Evolutionary conservation across 2,329 filamentous ascomycete genomes (phyloP).

Genomic region (Paraconiothyrium sp.): DNA sequence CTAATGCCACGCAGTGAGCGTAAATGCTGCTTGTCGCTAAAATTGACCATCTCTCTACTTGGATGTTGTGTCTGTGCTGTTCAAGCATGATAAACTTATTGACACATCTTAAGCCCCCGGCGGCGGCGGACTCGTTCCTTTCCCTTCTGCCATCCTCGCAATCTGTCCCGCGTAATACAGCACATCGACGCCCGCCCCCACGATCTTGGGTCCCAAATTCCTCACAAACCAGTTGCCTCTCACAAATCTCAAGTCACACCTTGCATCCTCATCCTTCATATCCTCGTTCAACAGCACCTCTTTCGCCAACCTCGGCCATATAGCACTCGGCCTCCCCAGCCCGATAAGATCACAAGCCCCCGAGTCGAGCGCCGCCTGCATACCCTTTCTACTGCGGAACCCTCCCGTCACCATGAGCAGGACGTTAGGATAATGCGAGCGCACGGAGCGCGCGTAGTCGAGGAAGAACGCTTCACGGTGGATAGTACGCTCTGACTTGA

Average conservation of each 20-base stretch:
- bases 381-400: conserved; percentile 62
- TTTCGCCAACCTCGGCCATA: conserved; percentile 19
- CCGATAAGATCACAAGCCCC: conserved; percentile 30
- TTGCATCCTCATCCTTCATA: conserved; percentile 17
- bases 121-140: not conserved
- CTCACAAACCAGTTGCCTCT: conserved; percentile 18
- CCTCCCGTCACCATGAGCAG: conserved; percentile 69
- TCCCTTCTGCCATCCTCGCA: conserved; percentile 3
- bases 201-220: conserved; percentile 9
- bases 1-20: no score
- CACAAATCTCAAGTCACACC: conserved; percentile 14
- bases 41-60: no score
- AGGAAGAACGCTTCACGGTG: conserved; percentile 74
- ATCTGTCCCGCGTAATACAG: conserved; percentile 10
- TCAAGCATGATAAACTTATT: no score
- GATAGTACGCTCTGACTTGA: conserved; percentile 51
- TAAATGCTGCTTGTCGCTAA: no score
- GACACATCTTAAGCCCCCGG: not conserved
- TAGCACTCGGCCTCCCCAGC: conserved; percentile 25
- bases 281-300: conserved; percentile 22
- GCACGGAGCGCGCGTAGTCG: conserved; percentile 66
- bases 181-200: not conserved
- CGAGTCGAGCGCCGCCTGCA: conserved; percentile 63
- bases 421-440: conserved; percentile 40
- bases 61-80: no score